A percentile compares a stretch with the other conserved stretches of the same genome.
phyloP scores from a whole-genome alignment of 495 filamentous ascomycete species.

The Tuber brumale region DNA sequence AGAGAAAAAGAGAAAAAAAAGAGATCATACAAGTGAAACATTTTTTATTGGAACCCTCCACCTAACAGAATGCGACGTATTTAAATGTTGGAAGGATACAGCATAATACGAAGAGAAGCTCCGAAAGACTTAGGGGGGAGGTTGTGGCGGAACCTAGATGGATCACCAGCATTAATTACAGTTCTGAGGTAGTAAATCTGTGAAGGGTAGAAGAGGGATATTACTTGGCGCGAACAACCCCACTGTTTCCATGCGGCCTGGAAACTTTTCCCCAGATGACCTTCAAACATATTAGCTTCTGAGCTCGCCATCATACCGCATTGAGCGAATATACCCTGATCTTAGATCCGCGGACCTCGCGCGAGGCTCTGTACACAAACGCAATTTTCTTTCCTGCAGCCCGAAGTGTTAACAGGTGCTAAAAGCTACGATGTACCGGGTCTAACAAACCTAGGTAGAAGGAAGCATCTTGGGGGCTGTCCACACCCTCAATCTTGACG shows the following conservation, averaged over 20 bases:
- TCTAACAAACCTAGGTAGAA: slow-evolving; percentile 49
- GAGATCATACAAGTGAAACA: slow-evolving; percentile 26
- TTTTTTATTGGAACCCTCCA: slow-evolving; percentile 24
- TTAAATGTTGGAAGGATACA: slow-evolving; percentile 81
- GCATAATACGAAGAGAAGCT: slow-evolving; percentile 94
- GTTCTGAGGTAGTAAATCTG: neutral
- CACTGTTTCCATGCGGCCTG: slow-evolving; percentile 91
- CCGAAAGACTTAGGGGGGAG: slow-evolving; percentile 94
- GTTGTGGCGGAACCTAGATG: slow-evolving; percentile 67
- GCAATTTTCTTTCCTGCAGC: slow-evolving; percentile 94
- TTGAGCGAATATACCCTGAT: slow-evolving; percentile 48
- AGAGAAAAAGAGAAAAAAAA: slow-evolving; percentile 9
- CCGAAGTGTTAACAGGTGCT: neutral
- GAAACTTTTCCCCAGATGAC: slow-evolving; percentile 99
- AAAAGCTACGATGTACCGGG: neutral
- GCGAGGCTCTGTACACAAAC: slow-evolving; percentile 90
- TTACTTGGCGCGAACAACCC: slow-evolving; percentile 81
- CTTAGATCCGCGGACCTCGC: slow-evolving; percentile 90
- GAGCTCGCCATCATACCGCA: neutral
- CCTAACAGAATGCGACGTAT: slow-evolving; percentile 17
- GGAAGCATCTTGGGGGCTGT: slow-evolving; percentile 72
- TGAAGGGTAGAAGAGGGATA: neutral
- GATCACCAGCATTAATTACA: neutral
- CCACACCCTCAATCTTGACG: slow-evolving; percentile 96
- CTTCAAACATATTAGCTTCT: slow-evolving; percentile 40